Base-by-base conservation (phyloP, 1,284 basidiomycete genomes). In the Amylostereum areolatum region DNA sequence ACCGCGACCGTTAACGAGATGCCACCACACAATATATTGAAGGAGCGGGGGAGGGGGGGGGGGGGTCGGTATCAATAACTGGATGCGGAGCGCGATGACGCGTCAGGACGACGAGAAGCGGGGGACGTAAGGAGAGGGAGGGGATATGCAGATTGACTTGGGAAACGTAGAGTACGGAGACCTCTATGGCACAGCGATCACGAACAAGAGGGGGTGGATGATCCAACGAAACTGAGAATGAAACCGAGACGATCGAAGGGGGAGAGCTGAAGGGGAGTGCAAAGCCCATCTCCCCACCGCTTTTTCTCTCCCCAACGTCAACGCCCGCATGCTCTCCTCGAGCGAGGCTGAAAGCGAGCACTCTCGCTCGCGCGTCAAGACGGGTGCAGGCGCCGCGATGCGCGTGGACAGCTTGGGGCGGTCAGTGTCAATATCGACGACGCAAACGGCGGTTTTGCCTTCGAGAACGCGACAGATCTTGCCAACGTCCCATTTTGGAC, bases 381-480 rank as follows among this genome's bases (percentile, higher is more conserved):
- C 43, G 43, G 35, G 25, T 40, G 36, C n/a, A 25, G 42, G 48
- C 40, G 36, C 45, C 46, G 32, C 33, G 36, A 31, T 31, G 45
- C 32, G 28, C 33, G 43, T 12, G n/a, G 18, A 18, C 18, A 18
- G 18, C 18, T 18, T 18, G 18, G 18, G 18, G 18, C 18, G 18
- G 31, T 47, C 47, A 39, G 36, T 41, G 54, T 85, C 85, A 52
- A 90, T 70, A 62, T 89, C 87, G 55, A 90, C 87, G 52, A 89
- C 75, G 45, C 73, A 69, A 50, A 90, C 70, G 35, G 89, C 83
- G 1, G 87, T 88, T 53, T 77, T 83, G 47, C 88, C 88, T 54
- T 90, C 87, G 56, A 90, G 69, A 30, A 90, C 84, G 55, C 75
- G 78, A 55, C 81, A 70, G 3, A 90, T 85, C 67, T 90, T 90